Evolutionary conservation across 768 basidiomycete genomes (phyloP).

Genomic region (Suillus spraguei): DNA sequence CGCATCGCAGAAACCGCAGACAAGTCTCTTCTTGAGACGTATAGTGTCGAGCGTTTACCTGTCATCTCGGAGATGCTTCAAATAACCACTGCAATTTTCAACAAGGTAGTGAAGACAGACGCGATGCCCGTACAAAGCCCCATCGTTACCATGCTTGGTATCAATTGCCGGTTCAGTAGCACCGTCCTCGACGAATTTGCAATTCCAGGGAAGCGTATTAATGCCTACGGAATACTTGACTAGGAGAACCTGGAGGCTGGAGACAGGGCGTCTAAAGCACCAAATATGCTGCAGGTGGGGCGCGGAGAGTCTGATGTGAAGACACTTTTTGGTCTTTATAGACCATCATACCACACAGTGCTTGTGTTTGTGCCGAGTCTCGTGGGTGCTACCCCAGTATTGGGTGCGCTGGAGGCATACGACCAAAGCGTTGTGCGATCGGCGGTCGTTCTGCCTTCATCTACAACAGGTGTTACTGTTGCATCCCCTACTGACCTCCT

Average conservation of each 20-base stretch:
- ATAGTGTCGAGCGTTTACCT: too few species aligned
- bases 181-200: slow-evolving; percentile 15
- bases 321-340: slow-evolving; percentile 32
- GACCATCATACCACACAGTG: slow-evolving; percentile 14
- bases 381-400: slow-evolving; percentile 12
- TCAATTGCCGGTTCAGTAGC: slow-evolving; percentile 19
- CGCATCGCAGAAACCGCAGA: too few species aligned
- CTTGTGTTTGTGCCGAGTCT: slow-evolving; percentile 16
- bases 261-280: slow-evolving; percentile 15
- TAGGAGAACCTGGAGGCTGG: slow-evolving; percentile 15
- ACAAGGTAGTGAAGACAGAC: slow-evolving; percentile 7
- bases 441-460: slow-evolving; percentile 9
- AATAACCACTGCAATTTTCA: slow-evolving; percentile 12
- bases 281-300: slow-evolving; percentile 20
- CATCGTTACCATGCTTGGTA: slow-evolving; percentile 34
- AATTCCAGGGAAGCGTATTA: slow-evolving; percentile 1
- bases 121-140: slow-evolving; percentile 18
- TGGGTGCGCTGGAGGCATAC: slow-evolving; percentile 3
- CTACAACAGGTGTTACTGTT: not conserved
- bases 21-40: too few species aligned
- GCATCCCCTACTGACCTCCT: slow-evolving; percentile 28
- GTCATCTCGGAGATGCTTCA: too few species aligned
- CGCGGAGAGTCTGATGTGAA: slow-evolving; percentile 13
- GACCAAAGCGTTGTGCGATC: slow-evolving; percentile 2
- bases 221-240: slow-evolving; percentile 14